Evolutionary conservation across 805 yeast species (phyloP), one percentile per base, ranked within the genome.

Genomic region (Kazachstania africana): DNA sequence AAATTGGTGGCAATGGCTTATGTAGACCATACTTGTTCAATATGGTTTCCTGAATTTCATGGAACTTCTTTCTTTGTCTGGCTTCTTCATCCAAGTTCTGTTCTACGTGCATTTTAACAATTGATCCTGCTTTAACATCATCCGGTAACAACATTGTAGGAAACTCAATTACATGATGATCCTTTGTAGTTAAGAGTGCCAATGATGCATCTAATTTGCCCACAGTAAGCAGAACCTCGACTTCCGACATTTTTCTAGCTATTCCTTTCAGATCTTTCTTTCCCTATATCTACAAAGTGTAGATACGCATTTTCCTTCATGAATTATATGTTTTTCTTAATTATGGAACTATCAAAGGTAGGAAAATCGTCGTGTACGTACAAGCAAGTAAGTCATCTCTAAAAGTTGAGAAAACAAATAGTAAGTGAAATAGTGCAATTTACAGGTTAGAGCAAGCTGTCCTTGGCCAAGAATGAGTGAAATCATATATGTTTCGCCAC

Each of bases 191-290:
- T 27, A 91, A 65, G 28, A 91, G 65, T 19, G 97, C 97, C 54
- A 91, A 65, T 2, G 96, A 85, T 9, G 96, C 95, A 53, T 91
- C 98, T 27, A 88, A 66, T 60, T 87, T 87, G 29, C 97, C 98
- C 14, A 91, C 96, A 1, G 96, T 87, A 24, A 88, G 68, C 26
- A 93, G 78, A 8, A 87, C 95, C 58, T 84, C 91, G 20, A 85
- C 93, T 9, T 36, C 27, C 20, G 52, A 47, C 54, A 48, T 48
- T 1, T 9, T 22, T 25, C 12, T 21, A 16, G n/a, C n/a, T n/a
- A n/a, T n/a, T n/a, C n/a, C n/a, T n/a, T n/a, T n/a, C n/a, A n/a
- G n/a, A n/a, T n/a, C n/a, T n/a, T n/a, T n/a, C n/a, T n/a, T n/a
- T n/a, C n/a, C n/a, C n/a, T n/a, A n/a, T n/a, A n/a, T n/a, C n/a